Evolutionary conservation across 192 early-diverging fungal species (phyloP), one percentile per base, ranked within the genome.

Genomic region (Gaertneriomyces semiglobifer): DNA sequence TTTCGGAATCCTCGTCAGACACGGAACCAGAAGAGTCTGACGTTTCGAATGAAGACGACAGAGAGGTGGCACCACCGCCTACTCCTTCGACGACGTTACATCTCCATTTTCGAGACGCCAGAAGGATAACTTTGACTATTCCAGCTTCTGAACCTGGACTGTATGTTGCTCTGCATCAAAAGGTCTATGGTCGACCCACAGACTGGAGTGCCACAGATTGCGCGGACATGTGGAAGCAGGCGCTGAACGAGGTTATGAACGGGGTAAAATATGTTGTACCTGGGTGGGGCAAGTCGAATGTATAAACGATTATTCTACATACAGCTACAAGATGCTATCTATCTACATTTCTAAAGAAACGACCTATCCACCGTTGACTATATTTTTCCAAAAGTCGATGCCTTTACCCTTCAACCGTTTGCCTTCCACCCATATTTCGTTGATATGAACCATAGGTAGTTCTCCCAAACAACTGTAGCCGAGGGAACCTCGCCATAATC

Each of bases 201-300:
- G 42, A 66, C 44, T 68, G 66, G 66, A 16, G 48, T 25, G 7
- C 66, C 20, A 9, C 42, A 51, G 66, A 68, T 68, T 47, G 59
- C 14, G 58, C 66, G 39, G 66, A 68, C 56, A 68, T 68, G 66
- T 68, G 66, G 66, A 59, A 68, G n/a, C 66, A 60, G 39, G 66
- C 66, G 1, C 53, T 68, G n/a, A 68, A 68, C 39, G 66, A 68
- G 41, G 66, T 68, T 3, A 12, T 68, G 43, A 68, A 68, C 44
- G 66, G 66, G 33, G 58, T 59, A 7, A 68, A 68, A 41, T 68
- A 68, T 42, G 66, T 60, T 9, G 20, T 60, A n/a, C 66, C 66
- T 7, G 18, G 59, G 39, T 68, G 66, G 66, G 25, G 25, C 25
- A 33, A 33, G 25, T 33, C 25, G 25, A 33, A 0, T 33, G 25